Evolutionary conservation across 768 basidiomycete genomes (phyloP), one percentile per base, ranked within the genome.

Genomic region (Austroboletus eburneus): DNA sequence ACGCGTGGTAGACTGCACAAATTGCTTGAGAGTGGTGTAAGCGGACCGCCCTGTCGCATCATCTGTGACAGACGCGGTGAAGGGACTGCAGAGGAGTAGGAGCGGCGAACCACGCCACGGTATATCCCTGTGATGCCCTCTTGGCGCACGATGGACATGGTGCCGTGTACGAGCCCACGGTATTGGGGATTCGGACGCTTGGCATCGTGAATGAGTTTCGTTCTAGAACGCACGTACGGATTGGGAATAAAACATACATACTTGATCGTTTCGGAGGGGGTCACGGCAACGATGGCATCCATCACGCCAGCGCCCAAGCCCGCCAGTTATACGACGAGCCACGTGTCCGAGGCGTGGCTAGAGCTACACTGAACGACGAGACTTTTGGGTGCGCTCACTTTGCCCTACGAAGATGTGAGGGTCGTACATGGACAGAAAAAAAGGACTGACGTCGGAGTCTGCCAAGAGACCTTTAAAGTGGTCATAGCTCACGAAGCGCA

Each of bases 201-300:
- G 2, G 91, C 81, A 56, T 98, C 96, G 59, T 93, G 93, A 48
- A 99, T 94, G 46, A 98, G 79, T 63, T 99, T 99, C 20, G 96
- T 99, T 64, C 95, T 98, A 52, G 32, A 36, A 27, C 27, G 27
- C 12, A 16, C 17, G 22, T 9, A 16, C 16, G 9, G 20, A 22
- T 49, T 22, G 24, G 44, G 6, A 16, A 9, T 7, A 18, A 16
- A 10, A 5, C 2, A 33, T 2, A 67, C 87, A 34, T 40, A 94
- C 95, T 99, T 99, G 74, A 98, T 96, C 0, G 95, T 98, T 66
- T 99, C 95, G 12, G 91, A 93, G 3, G 95, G 95, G 0, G 95
- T 98, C 3, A 99, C 95, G 2, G 95, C 95, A 46, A 97, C 80
- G 18, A 97, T 63, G 1, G 95, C 91, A 65, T 98, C 95, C 58